Conservation (phyloP, 306 rosid genomes). For the Trifolium fragiferum region DNA sequence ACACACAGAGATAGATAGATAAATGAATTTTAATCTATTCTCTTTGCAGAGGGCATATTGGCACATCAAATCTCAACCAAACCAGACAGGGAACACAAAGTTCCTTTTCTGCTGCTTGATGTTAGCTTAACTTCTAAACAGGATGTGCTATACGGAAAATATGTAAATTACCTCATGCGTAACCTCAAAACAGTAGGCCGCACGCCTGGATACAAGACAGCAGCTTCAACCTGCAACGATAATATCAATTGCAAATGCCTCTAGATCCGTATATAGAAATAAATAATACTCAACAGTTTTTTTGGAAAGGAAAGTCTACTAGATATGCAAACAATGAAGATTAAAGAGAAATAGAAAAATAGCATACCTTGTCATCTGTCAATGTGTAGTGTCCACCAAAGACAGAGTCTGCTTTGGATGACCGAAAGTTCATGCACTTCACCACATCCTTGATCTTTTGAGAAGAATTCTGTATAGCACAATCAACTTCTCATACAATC, state of each 20-base stretch:
- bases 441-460: conserved; percentile 81
- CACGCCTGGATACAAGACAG: conserved; percentile 86
- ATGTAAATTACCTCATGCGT: conserved; percentile 72
- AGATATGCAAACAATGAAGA: conserved; percentile 4
- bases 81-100: conserved; percentile 9
- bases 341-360: neutral
- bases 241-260: conserved; percentile 36
- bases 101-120: conserved; percentile 18
- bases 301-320: conserved; percentile 28
- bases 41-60: conserved; percentile 11
- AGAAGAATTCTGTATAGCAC: conserved; percentile 76
- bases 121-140: conserved; percentile 27
- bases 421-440: conserved; percentile 87
- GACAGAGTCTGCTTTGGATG: conserved; percentile 65
- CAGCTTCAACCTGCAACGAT: conserved; percentile 83
- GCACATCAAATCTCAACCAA: conserved; percentile 29
- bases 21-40: conserved; percentile 32
- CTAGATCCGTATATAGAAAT: conserved; percentile 29
- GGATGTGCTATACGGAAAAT: conserved; percentile 11
- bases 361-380: conserved; percentile 81
- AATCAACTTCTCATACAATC: conserved; percentile 40
- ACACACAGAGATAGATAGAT: too few species aligned
- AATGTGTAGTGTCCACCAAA: conserved; percentile 88
- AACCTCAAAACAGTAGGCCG: conserved; percentile 93
- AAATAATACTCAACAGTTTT: conserved; percentile 12